Evolutionary conservation across 2,329 filamentous ascomycete species (phyloP).

Genomic region (Zelopaecilomyces penicillatus): DNA sequence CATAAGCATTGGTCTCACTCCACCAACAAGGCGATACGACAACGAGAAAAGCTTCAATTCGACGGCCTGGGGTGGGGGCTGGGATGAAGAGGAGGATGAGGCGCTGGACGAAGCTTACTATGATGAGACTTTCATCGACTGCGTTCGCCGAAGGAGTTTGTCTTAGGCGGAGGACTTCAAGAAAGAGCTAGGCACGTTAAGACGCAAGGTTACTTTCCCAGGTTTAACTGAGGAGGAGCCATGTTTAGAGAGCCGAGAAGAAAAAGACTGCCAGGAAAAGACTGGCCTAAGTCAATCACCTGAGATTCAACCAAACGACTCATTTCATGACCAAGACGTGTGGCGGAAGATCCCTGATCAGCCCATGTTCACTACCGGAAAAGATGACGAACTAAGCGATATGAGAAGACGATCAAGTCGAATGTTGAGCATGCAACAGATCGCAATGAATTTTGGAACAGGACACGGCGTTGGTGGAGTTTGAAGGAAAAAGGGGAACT

Average conservation of each 20-base stretch:
- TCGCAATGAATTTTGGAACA: no score
- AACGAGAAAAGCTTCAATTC: not conserved
- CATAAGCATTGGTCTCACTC: constrained; percentile 16
- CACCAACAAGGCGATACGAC: constrained; percentile 1
- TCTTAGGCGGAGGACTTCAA: constrained; percentile 17
- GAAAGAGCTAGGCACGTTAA: constrained; percentile 15
- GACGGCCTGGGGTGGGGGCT: constrained; percentile 13
- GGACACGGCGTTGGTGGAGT: constrained; percentile 1
- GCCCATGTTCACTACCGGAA: constrained; percentile 14
- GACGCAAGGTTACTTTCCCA: constrained; percentile 12
- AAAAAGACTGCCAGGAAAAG: no score
- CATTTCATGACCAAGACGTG: no score
- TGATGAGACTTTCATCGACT: constrained; percentile 16
- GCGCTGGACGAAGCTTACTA: constrained; percentile 8
- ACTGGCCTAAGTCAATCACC: no score
- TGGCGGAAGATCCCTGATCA: constrained; percentile 12
- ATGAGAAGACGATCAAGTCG: constrained; percentile 12
- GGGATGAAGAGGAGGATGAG: constrained; percentile 9
- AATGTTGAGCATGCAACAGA: not conserved
- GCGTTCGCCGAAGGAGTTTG: constrained; percentile 18
- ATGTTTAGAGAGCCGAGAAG: no score
- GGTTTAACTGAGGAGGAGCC: constrained; percentile 6
- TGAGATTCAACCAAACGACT: no score
- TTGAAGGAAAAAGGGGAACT: constrained; percentile 3
- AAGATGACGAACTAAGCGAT: constrained; percentile 12